Evolutionary conservation across 495 filamentous ascomycete genomes (phyloP).

Genomic region (Xylaria intraflava): DNA sequence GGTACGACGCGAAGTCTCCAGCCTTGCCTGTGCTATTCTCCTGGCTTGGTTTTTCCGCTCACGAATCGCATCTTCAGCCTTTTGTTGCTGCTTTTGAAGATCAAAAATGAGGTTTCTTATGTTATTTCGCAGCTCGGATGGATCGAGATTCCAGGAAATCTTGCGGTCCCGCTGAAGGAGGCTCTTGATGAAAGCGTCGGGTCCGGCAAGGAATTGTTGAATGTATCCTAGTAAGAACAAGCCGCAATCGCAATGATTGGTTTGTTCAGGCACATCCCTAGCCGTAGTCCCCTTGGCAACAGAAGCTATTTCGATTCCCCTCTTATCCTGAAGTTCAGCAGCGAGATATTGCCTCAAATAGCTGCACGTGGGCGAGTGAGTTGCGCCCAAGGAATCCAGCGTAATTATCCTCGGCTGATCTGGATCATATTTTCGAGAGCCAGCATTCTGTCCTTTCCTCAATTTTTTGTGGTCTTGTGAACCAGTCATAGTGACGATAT

Average conservation of each 20-base stretch:
- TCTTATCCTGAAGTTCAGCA: conserved; percentile 65
- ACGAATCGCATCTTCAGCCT: conserved; percentile 15
- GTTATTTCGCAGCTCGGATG: conserved; percentile 26
- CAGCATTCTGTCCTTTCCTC: conserved; percentile 16
- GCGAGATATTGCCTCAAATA: conserved; percentile 71
- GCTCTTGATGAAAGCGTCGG: conserved; percentile 50
- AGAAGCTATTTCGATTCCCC: conserved; percentile 48
- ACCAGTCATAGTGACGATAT: neutral
- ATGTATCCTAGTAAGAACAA: conserved; percentile 78
- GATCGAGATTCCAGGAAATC: conserved; percentile 31
- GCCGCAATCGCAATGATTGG: conserved; percentile 85
- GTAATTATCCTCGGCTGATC: conserved; percentile 67
- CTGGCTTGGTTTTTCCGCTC: conserved; percentile 17
- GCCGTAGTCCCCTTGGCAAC: conserved; percentile 60
- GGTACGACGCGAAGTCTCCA: neutral
- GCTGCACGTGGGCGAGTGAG: conserved; percentile 54
- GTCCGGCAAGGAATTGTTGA: conserved; percentile 66
- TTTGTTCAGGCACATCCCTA: conserved; percentile 65
- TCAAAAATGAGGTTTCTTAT: conserved; percentile 34
- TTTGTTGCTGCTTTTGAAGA: conserved; percentile 30
- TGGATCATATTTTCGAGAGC: conserved; percentile 30
- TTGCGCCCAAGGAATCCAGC: conserved; percentile 70
- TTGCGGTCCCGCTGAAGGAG: conserved; percentile 25
- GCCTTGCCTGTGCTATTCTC: neutral
- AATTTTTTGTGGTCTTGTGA: conserved; percentile 13